These are phyloP conservation scores for Pythium rhizo-oryzae DNA, from an alignment of 352 stramenopile genomes.

Conservation along the genomic window DNA sequence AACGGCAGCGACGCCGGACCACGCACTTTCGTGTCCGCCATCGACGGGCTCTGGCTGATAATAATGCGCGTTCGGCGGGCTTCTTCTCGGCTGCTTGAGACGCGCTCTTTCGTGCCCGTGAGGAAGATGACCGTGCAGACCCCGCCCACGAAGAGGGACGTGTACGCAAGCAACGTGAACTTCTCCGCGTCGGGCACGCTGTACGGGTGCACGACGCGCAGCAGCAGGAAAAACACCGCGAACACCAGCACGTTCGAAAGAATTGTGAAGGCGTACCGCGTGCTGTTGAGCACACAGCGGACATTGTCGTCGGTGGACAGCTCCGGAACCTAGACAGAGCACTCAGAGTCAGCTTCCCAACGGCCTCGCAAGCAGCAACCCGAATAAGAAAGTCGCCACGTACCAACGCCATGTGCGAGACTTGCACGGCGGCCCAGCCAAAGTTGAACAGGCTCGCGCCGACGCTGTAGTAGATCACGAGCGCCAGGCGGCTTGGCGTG, in stretches of 20 bases:
- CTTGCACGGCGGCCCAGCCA: slow-evolving; percentile 82
- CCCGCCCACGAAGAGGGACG: slow-evolving; percentile 66
- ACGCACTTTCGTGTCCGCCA: slow-evolving; percentile 48
- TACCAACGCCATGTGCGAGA: slow-evolving; percentile 88
- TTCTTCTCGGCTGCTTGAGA: slow-evolving; percentile 34
- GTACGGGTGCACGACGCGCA: slow-evolving; percentile 58
- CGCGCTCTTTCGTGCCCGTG: slow-evolving; percentile 62
- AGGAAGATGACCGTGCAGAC: slow-evolving; percentile 70
- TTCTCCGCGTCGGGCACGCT: slow-evolving; percentile 71
- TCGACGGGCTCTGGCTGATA: slow-evolving; percentile 52
- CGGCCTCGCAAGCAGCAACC: background rate
- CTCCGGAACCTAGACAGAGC: slow-evolving; percentile 56
- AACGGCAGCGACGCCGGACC: slow-evolving; percentile 55
- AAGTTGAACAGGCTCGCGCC: slow-evolving; percentile 84
- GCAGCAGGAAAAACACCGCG: slow-evolving; percentile 72
- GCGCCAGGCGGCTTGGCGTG: slow-evolving; percentile 51
- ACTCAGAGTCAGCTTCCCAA: background rate
- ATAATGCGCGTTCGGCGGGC: slow-evolving; percentile 27
- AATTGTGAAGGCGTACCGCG: slow-evolving; percentile 85
- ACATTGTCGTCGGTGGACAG: slow-evolving; percentile 79
- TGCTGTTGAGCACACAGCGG: slow-evolving; percentile 81
- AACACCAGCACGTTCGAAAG: slow-evolving; percentile 89
- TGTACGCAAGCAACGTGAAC: slow-evolving; percentile 79
- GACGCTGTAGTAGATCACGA: slow-evolving; percentile 80
- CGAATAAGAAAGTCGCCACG: slow-evolving; percentile 37